Base-by-base conservation (phyloP, 1,284 basidiomycete genomes). In the Microbotryum lychnidis-dioicae region DNA sequence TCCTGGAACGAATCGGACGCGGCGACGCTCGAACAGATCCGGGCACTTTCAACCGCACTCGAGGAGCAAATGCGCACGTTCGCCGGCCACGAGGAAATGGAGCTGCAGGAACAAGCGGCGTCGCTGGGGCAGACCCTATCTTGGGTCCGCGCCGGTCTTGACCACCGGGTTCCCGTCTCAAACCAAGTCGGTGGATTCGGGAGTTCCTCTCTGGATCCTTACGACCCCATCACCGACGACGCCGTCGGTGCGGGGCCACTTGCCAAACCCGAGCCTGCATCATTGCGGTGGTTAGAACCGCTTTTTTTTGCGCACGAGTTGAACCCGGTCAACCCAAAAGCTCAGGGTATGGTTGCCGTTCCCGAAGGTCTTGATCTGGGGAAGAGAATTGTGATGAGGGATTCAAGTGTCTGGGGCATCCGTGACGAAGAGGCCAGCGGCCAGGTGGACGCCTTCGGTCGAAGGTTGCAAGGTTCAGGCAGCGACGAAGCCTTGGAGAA, bases 341-440 rank as follows among this genome's bases (percentile, higher is more conserved):
- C 92, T 4, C 93, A 97, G 75, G 81, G 79, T 7, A 85, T 84
- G 60, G 87, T 98, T 0, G 81, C 83, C 1, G 69, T 89, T 4
- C 96, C 94, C 0, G 84, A 88, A 2, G 89, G 86, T 1, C 77
- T 98, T 23, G 84, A 97, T 74, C 80, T 98, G 4, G 87, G 94
- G 65, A 76, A 78, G 0, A 91, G 89, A 82, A 87, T 97, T 63
- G 83, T 91, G 7, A 81, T 86, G 54, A 58, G 21, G 45, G 56
- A n/a, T 21, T 60, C 27, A 67, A 56, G 54, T 7, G 45, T 2
- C 14, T 46, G 12, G n/a, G 82, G 82, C 6, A 82, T 82, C 16
- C 75, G 47, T 16, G 60, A 60, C 4, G 51, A 56, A 20, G 37
- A 37, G 37, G 60, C 59, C 54, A 62, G 61, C 21, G 64, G 57